Conservation (phyloP, 75 land plant species). For the Adiantum capillusveneris region DNA sequence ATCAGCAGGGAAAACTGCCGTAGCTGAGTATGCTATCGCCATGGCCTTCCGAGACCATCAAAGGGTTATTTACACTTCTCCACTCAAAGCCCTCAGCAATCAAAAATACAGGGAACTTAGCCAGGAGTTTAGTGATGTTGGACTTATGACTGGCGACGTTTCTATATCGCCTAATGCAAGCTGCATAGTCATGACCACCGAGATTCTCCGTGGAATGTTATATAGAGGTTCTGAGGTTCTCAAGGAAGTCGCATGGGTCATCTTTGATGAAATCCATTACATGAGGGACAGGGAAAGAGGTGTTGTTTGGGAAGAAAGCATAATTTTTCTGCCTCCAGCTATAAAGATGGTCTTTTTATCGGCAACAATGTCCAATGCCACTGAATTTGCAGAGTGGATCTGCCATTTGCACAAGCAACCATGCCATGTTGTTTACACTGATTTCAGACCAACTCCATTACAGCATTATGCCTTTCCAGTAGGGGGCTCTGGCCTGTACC, state of each 20-base stretch:
- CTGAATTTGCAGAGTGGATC: constrained; percentile 59
- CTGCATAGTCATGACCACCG: constrained; percentile 55
- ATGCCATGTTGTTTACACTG: constrained; percentile 57
- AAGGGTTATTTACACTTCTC: constrained; percentile 50
- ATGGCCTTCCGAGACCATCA: constrained; percentile 56
- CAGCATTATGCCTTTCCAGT: constrained; percentile 48
- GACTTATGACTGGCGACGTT: constrained; percentile 58
- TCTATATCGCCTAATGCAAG: constrained; percentile 40
- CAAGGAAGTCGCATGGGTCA: constrained; percentile 56
- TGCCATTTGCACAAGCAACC: constrained; percentile 49
- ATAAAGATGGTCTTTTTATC: constrained; percentile 58
- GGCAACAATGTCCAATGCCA: constrained; percentile 57
- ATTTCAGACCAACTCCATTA: constrained; percentile 50
- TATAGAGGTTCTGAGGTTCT: constrained; percentile 53
- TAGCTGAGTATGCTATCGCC: constrained; percentile 58
- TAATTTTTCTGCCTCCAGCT: constrained; percentile 46
- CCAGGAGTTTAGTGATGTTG: constrained; percentile 51
- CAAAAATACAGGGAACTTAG: constrained; percentile 53
- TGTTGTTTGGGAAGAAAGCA: constrained; percentile 60
- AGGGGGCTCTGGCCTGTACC: constrained; percentile 44
- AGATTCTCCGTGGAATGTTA: constrained; percentile 49
- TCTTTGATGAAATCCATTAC: constrained; percentile 57
- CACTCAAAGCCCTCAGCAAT: constrained; percentile 53
- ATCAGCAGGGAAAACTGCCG: constrained; percentile 53
- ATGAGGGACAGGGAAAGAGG: constrained; percentile 57